Evolutionary conservation across 257 asterid genomes (phyloP), one percentile per base, ranked within the genome.

Genomic region (Nicotiana knightiana): DNA sequence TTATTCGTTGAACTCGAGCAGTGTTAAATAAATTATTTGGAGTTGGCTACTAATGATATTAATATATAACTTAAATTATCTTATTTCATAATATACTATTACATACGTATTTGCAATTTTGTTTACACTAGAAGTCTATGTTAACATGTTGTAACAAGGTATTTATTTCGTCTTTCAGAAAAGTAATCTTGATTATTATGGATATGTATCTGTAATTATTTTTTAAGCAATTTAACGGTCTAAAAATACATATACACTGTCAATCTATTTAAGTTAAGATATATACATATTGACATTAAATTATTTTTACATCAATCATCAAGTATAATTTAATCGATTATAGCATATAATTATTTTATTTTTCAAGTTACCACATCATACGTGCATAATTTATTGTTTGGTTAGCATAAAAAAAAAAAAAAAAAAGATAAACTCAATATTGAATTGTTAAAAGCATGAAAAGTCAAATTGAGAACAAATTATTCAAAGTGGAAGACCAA

Each of bases 401-500:
- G 24, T 0, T 16, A 35, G 8, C 43, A 30, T 32, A 5, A 21
- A 21, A 33, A 11, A 53, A 3, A 32, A 5, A 21, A 21, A 33
- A 11, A 53, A 3, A 32, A 53, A 53, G 1, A 53, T 53, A 53
- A 53, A 53, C 57, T 53, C 57, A 53, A 53, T 53, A 53, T 12
- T 53, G 48, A 43, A 7, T 8, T 43, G 3, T 30, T 65, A 65
- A 66, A 33, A 55, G 21, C 61, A 4, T 61, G 30, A 61, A 24
- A 61, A 67, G 75, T 67, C 12, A 67, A 67, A 67, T 67, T 67
- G 51, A 33, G 75, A 37, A 2, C 32, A 70, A 43, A 5, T 43
- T n/a, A 68, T 71, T 70, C 78, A 70, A 70, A 70, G 77, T 70
- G 77, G 12, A 43, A 43, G 58, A 51, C 17, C 57, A 53, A 53